Evolutionary conservation across 257 asterid genomes (phyloP).

Genomic region (Solanum microdontum): DNA sequence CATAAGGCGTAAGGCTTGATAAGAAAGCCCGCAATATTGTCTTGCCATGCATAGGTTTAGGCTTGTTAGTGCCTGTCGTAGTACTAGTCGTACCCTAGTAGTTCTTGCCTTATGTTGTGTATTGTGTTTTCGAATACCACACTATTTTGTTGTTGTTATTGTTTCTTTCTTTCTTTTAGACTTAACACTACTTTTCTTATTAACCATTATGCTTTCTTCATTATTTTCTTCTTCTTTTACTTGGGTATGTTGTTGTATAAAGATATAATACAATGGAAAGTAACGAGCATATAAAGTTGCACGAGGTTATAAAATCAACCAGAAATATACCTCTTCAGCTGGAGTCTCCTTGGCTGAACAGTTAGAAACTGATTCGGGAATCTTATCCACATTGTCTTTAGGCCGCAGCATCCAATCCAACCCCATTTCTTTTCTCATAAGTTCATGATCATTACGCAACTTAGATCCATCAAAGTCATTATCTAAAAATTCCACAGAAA

Average conservation of each 20-base stretch:
- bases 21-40: not conserved
- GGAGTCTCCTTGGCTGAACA: constrained; percentile 37
- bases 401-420: constrained; percentile 98
- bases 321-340: constrained; percentile 44
- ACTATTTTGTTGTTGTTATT: not conserved
- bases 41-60: not conserved
- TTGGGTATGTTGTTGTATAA: not conserved
- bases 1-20: not conserved
- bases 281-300: not conserved
- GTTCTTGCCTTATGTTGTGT: not conserved
- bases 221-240: no score
- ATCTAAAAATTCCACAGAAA: constrained; percentile 13
- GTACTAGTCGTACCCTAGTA: not conserved
- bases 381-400: constrained; percentile 28
- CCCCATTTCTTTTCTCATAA: constrained; percentile 72
- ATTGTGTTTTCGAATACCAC: not conserved
- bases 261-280: not conserved
- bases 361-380: constrained; percentile 17
- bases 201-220: not conserved
- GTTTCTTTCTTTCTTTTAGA: not conserved
- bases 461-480: constrained; percentile 25
- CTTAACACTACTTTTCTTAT: not conserved
- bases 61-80: not conserved
- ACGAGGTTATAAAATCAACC: not conserved
- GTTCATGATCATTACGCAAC: constrained; percentile 13